phyloP scores from a whole-genome alignment of 768 basidiomycete species.

The Leccinum fibrillosum region DNA sequence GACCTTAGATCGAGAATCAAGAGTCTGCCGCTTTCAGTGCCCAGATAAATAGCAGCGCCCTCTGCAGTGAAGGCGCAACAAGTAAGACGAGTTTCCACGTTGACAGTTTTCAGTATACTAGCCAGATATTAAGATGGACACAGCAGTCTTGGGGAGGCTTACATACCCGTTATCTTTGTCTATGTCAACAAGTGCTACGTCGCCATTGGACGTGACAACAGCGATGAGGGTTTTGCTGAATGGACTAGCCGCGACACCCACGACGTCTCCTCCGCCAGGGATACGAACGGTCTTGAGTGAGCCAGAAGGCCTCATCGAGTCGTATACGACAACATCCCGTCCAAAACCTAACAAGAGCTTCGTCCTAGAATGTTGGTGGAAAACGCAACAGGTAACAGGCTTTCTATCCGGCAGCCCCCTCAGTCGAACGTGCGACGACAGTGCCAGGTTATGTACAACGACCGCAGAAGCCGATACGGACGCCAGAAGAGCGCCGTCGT shows the following conservation, averaged over 20 bases:
- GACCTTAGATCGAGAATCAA: slow-evolving; percentile 61
- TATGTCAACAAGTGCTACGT: slow-evolving; percentile 60
- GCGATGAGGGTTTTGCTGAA: slow-evolving; percentile 75
- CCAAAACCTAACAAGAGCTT: slow-evolving; percentile 55
- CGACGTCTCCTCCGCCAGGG: slow-evolving; percentile 49
- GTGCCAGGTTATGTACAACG: slow-evolving; percentile 58
- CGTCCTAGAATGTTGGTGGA: slow-evolving; percentile 63
- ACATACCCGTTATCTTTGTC: slow-evolving; percentile 73
- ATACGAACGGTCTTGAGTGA: slow-evolving; percentile 53
- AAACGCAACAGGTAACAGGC: slow-evolving; percentile 48
- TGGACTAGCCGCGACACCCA: slow-evolving; percentile 61
- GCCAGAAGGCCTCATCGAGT: slow-evolving; percentile 53
- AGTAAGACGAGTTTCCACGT: slow-evolving; percentile 51
- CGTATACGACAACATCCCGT: slow-evolving; percentile 56
- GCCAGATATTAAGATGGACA: background rate
- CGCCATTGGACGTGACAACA: slow-evolving; percentile 51
- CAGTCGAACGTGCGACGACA: slow-evolving; percentile 51
- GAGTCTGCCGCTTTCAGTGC: slow-evolving; percentile 63
- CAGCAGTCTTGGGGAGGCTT: background rate
- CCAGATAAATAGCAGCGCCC: slow-evolving; percentile 63
- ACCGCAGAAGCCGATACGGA: slow-evolving; percentile 50
- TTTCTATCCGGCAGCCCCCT: slow-evolving; percentile 46
- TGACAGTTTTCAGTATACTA: slow-evolving; percentile 60
- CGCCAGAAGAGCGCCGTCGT: slow-evolving; percentile 54
- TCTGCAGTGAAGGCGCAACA: slow-evolving; percentile 67